Evolutionary conservation across 345 rosid species (phyloP).

Genomic region (Salix viminalis): DNA sequence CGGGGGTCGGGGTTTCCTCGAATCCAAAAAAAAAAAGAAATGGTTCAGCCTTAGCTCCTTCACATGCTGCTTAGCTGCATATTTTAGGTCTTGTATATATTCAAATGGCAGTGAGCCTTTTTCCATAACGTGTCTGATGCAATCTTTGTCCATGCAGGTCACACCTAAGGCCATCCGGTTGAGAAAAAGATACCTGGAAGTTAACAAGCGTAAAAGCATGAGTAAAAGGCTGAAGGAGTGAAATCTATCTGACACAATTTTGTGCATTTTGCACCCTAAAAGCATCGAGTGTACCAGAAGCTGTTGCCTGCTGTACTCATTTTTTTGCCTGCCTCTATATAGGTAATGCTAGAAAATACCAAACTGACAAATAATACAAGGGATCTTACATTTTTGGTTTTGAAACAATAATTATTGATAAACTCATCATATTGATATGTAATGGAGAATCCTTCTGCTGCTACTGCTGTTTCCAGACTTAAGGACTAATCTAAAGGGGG

Average conservation of each 20-base stretch:
- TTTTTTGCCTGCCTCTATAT: constrained; percentile 1
- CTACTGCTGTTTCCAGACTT: too few species aligned
- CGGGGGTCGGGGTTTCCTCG: too few species aligned
- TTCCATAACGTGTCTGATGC: background rate
- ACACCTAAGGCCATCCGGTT: constrained; percentile 85
- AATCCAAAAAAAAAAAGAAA: too few species aligned
- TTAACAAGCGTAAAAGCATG: constrained; percentile 82
- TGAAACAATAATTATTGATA: constrained; percentile 1
- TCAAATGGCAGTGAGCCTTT: background rate
- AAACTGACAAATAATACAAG: background rate
- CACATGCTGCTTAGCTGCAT: too few species aligned
- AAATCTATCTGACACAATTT: constrained; percentile 9
- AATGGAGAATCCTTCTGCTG: too few species aligned
- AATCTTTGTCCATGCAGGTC: constrained; percentile 44
- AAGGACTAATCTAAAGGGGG: too few species aligned
- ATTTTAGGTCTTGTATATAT: too few species aligned
- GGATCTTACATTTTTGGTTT: background rate
- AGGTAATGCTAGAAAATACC: background rate
- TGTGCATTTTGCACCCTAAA: background rate
- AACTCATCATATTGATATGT: background rate
- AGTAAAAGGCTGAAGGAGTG: constrained; percentile 75
- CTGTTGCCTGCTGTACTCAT: constrained; percentile 3
- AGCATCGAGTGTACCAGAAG: constrained; percentile 8
- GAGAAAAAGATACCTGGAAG: constrained; percentile 83
- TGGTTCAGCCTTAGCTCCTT: too few species aligned